Evolutionary conservation across 2,329 filamentous ascomycete species (phyloP).

Genomic region (Pezicula radicicola): DNA sequence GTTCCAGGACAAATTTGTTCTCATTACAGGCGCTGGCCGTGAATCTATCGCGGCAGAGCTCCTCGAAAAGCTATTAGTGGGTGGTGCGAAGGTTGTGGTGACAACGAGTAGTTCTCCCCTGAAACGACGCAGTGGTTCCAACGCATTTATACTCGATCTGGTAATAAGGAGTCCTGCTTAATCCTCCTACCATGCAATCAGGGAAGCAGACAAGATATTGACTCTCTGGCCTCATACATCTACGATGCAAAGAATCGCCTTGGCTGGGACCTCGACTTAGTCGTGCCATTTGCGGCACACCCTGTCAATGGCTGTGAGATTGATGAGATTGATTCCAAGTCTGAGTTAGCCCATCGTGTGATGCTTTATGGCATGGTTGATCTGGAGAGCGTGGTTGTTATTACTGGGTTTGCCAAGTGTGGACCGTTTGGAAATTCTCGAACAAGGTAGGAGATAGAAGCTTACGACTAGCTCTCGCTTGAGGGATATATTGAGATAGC

Average conservation of each 20-base stretch:
- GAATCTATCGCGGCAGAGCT: too few species aligned
- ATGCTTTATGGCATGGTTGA: constrained; percentile 99
- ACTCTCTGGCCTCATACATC: constrained; percentile 91
- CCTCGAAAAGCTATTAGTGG: too few species aligned
- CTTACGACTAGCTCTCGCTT: constrained; percentile 91
- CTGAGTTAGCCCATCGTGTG: constrained; percentile 95
- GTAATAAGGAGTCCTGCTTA: too few species aligned
- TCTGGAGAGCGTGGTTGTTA: constrained; percentile 94
- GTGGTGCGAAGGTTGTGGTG: too few species aligned
- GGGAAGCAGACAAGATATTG: constrained; percentile 96
- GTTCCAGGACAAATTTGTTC: too few species aligned
- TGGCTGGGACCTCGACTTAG: constrained; percentile 95
- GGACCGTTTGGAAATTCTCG: constrained; percentile 98
- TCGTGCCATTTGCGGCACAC: constrained; percentile 95
- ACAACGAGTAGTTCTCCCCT: too few species aligned
- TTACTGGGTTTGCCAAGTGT: constrained; percentile 94
- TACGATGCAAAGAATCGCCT: constrained; percentile 95
- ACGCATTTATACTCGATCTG: too few species aligned
- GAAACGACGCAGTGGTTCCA: too few species aligned
- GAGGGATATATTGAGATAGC: constrained; percentile 99
- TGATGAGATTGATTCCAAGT: constrained; percentile 93
- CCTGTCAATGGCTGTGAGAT: constrained; percentile 98
- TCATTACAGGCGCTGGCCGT: too few species aligned
- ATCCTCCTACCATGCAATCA: constrained; percentile 99
- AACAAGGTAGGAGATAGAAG: constrained; percentile 99